Evolutionary conservation across 768 basidiomycete species (phyloP), one percentile per base, ranked within the genome.

Genomic region (Lanmaoa pseudosensibilis): DNA sequence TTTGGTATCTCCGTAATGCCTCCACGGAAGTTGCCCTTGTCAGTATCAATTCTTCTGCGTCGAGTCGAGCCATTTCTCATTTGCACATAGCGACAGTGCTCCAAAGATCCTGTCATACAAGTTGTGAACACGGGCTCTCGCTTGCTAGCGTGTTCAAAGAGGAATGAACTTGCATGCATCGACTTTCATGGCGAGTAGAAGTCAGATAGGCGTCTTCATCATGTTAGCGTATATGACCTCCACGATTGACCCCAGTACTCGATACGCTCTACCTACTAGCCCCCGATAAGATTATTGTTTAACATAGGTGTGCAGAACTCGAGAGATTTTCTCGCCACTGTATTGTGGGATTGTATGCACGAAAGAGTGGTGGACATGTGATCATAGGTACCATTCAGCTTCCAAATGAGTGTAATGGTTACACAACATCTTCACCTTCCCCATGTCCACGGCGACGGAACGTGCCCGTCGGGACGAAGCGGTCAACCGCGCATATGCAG

Each of bases 401-500:
- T 44, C 51, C 50, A 32, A 50, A 56, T 50, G 33, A 32, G 37
- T 45, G 25, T 16, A 15, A 5, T 37, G 15, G 33, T 21, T 49
- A 34, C 48, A 30, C 47, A 32, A 46, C 37, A 33, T 50, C 18
- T 23, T 27, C 49, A 51, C 45, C 12, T 47, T 52, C 32, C 44
- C 40, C 58, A 73, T 73, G 70, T 59, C 69, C 33, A 69, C 50
- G 16, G 52, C 55, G 18, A 41, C 54, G 12, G 57, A 60, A 53
- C 75, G 75, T 60, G 71, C 74, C 50, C 79, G 77, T 56, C 75
- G 79, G 37, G 75, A 77, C 50, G 77, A 82, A 67, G 82, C 85
- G 56, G 78, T 81, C 47, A 79, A 87, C 21, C 74, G 73, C 62
- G 87, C 87, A 34, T 80, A 87, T 56, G 71, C 73, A 43, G 61